phyloP scores from a whole-genome alignment of 139 green algal species.

The Tetradesmus obliquus region DNA sequence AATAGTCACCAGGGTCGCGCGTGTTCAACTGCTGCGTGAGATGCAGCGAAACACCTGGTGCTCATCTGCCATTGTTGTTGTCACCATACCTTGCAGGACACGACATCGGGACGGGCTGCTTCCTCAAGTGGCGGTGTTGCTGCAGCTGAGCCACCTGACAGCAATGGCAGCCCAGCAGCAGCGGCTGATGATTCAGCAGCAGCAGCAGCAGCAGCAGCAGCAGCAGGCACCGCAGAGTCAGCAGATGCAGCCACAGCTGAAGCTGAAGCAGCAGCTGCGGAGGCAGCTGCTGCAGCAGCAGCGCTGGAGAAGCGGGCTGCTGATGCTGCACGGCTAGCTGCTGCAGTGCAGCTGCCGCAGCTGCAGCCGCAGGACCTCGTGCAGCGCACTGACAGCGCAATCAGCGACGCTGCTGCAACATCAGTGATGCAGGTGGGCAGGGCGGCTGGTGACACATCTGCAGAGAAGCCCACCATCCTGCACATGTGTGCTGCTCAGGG shows the following conservation, averaged over 20 bases:
- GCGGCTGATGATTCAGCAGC: background rate
- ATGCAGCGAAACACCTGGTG: background rate
- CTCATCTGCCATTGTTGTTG: background rate
- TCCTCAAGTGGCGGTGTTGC: background rate
- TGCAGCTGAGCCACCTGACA: background rate
- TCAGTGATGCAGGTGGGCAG: conserved; percentile 29
- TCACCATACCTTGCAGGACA: background rate
- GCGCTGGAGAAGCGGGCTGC: conserved; percentile 39
- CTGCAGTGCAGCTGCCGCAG: background rate
- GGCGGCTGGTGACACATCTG: background rate
- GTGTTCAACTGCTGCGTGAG: background rate
- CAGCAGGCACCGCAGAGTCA: background rate
- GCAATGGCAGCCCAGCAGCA: conserved; percentile 1
- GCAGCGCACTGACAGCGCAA: conserved; percentile 18
- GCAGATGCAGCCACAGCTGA: conserved; percentile 1
- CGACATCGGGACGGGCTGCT: background rate
- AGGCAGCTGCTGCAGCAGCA: background rate
- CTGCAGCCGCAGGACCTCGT: background rate
- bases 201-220: background rate
- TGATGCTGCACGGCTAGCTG: conserved; percentile 41
- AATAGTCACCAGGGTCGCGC: background rate
- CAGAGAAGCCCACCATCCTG: background rate
- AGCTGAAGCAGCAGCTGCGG: conserved; percentile 22
- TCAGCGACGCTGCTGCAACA: conserved; percentile 44
- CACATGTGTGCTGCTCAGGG: background rate